phyloP scores from a whole-genome alignment of 345 rosid genomes.

The Arabidopsis arenosa region DNA sequence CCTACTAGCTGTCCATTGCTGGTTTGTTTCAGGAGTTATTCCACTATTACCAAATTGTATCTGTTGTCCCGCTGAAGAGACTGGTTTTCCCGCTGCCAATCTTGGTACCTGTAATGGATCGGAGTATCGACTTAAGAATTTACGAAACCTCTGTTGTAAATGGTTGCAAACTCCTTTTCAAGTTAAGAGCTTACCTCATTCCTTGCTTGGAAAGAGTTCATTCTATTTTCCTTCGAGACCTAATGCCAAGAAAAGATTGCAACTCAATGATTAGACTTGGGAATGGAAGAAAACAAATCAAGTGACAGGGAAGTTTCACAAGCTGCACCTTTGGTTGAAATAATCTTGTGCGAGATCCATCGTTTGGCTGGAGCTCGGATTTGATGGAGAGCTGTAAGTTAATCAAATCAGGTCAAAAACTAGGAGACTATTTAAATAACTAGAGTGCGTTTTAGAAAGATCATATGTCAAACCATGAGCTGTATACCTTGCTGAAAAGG shows the following conservation, averaged over 20 bases:
- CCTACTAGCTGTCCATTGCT: constrained; percentile 52
- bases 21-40: constrained; percentile 47
- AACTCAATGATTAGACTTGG: constrained; percentile 40
- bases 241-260: constrained; percentile 52
- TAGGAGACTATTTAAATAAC: background rate
- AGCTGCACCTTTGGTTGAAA: constrained; percentile 65
- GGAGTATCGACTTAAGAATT: background rate
- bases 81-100: constrained; percentile 47
- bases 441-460: background rate
- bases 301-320: constrained; percentile 7
- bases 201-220: constrained; percentile 58
- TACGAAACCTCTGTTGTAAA: background rate
- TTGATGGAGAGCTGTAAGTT: constrained; percentile 67
- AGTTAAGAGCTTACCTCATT: constrained; percentile 57
- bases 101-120: constrained; percentile 45
- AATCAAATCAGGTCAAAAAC: constrained; percentile 8
- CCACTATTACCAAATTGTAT: constrained; percentile 47
- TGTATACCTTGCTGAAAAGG: constrained; percentile 90
- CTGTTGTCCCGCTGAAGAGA: constrained; percentile 48
- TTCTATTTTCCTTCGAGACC: constrained; percentile 94
- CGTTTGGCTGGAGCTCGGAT: constrained; percentile 59
- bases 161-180: background rate
- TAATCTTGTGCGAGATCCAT: constrained; percentile 52
- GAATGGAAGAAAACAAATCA: constrained; percentile 11
- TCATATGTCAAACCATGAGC: constrained; percentile 1